Conservation (phyloP, 2,329 filamentous ascomycete species). For the Ceratocystis variospora region DNA sequence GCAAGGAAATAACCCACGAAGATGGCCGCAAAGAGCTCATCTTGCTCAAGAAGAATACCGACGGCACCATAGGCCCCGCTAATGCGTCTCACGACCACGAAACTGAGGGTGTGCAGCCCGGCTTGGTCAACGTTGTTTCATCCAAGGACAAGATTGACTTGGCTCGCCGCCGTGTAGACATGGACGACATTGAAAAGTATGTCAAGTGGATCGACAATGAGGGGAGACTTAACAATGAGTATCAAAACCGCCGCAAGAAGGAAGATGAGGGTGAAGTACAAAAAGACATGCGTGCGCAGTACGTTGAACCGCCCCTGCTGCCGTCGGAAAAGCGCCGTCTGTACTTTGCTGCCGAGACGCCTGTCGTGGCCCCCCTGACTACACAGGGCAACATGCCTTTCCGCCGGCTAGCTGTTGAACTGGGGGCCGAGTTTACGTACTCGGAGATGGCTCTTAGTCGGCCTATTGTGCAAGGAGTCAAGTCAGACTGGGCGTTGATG, state of each 20-base stretch:
- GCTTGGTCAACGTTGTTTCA: conserved; percentile 61
- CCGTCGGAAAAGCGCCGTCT: conserved; percentile 86
- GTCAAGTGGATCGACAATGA: conserved; percentile 64
- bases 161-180: conserved; percentile 54
- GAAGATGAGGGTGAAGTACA: conserved; percentile 33
- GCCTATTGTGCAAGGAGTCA: conserved; percentile 77
- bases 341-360: conserved; percentile 90
- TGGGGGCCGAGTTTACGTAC: conserved; percentile 87
- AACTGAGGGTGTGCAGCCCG: conserved; percentile 42
- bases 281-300: conserved; percentile 64
- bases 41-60: conserved; percentile 35
- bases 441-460: conserved; percentile 96
- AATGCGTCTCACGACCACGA: conserved; percentile 27
- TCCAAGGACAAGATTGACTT: conserved; percentile 60
- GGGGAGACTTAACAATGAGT: conserved; percentile 28
- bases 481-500: conserved; percentile 87
- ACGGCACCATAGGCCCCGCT: conserved; percentile 24
- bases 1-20: conserved; percentile 59
- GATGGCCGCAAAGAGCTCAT: conserved; percentile 76
- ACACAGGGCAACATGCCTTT: conserved; percentile 96
- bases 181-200: conserved; percentile 62
- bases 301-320: conserved; percentile 72
- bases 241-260: conserved; percentile 30
- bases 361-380: conserved; percentile 82
- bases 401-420: conserved; percentile 72